Conservation (phyloP, 2,329 filamentous ascomycete species). For the Arthrobotrys sinensis region DNA sequence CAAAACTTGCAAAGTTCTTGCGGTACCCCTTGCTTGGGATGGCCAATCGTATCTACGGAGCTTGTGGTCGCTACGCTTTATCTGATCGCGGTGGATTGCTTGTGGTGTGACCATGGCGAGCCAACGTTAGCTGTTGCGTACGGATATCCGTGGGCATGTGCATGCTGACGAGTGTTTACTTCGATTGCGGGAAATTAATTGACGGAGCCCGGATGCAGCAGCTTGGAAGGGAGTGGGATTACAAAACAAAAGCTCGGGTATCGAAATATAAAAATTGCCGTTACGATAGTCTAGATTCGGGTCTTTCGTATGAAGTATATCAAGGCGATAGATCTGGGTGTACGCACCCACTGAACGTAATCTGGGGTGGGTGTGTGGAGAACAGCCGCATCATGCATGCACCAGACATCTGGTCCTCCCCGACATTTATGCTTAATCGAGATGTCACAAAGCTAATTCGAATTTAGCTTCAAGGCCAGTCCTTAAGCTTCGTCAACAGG, state of each 20-base stretch:
- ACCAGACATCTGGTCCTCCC: neutral
- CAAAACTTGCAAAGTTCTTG: constrained; percentile 40
- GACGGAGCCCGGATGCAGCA: constrained; percentile 6
- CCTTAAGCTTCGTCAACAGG: neutral
- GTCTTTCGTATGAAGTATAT: constrained; percentile 13
- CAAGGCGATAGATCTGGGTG: constrained; percentile 14
- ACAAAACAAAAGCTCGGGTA: constrained; percentile 18
- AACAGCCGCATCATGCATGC: constrained; percentile 15
- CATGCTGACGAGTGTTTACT: constrained; percentile 26
- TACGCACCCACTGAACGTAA: constrained; percentile 16
- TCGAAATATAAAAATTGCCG: constrained; percentile 1
- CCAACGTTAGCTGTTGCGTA: constrained; percentile 46
- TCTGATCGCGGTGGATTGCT: constrained; percentile 51
- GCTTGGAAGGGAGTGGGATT: constrained; percentile 10
- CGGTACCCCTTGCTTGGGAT: constrained; percentile 29
- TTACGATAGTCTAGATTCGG: constrained; percentile 18
- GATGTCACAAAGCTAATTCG: neutral
- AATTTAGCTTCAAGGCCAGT: constrained; percentile 14
- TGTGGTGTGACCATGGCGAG: constrained; percentile 59
- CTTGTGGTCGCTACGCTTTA: constrained; percentile 27
- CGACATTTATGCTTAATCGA: constrained; percentile 18
- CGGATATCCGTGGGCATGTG: constrained; percentile 10
- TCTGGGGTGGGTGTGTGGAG: constrained; percentile 4
- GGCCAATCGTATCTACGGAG: constrained; percentile 37
- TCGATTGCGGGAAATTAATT: constrained; percentile 10